phyloP scores from a whole-genome alignment of 805 yeast species.

The Teunomyces kruisii region DNA sequence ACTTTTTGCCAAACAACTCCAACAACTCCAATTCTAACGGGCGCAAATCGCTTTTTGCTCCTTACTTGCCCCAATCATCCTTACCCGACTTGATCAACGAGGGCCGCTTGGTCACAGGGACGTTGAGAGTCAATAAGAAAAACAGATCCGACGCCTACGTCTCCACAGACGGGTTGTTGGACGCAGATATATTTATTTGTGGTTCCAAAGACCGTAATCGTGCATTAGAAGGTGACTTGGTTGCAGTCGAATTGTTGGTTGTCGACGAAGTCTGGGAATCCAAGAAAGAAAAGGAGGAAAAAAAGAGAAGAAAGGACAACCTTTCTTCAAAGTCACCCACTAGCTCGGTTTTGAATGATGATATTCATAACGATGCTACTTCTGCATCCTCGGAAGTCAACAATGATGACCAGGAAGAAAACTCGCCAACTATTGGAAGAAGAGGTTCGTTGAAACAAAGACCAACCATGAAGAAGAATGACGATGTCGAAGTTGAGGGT shows the following conservation, averaged over 20 bases:
- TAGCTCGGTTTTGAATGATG: constrained; percentile 49
- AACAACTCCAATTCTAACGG: constrained; percentile 27
- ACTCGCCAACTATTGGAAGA: constrained; percentile 48
- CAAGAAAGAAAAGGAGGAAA: constrained; percentile 94
- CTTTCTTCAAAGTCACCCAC: constrained; percentile 34
- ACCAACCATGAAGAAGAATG: constrained; percentile 96
- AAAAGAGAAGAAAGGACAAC: constrained; percentile 83
- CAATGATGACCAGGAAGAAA: constrained; percentile 32
- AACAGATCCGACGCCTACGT: constrained; percentile 98
- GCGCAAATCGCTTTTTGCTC: constrained; percentile 87
- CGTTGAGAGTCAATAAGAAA: constrained; percentile 89
- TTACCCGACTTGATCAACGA: constrained; percentile 86
- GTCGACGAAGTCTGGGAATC: constrained; percentile 99
- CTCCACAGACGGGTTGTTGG: constrained; percentile 92
- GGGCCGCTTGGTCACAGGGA: constrained; percentile 90
- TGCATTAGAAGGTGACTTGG: constrained; percentile 94
- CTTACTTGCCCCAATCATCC: constrained; percentile 90
- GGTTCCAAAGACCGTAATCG: constrained; percentile 98
- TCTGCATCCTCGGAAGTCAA: constrained; percentile 42
- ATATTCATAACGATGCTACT: constrained; percentile 79
- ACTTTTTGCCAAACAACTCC: constrained; percentile 31
- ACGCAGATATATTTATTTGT: constrained; percentile 95
- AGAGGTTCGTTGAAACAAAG: constrained; percentile 91
- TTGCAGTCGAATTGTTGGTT: constrained; percentile 89
- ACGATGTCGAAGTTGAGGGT: constrained; percentile 98